Conservation (phyloP, 2,329 filamentous ascomycete species). For the Calonectria pteridis region DNA sequence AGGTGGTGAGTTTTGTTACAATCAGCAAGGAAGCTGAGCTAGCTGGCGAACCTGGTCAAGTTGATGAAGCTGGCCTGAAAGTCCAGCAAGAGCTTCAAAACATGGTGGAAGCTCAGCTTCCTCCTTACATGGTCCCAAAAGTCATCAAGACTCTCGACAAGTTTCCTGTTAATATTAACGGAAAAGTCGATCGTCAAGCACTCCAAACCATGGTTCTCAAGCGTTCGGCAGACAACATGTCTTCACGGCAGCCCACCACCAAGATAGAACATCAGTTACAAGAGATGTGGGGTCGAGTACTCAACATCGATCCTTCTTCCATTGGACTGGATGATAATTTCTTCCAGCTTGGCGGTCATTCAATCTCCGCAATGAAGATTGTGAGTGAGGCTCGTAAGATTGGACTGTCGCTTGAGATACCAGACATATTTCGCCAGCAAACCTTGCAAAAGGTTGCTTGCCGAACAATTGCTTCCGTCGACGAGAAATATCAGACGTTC, state of each 20-base stretch:
- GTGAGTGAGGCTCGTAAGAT: conserved; percentile 35
- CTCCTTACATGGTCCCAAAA: conserved; percentile 36
- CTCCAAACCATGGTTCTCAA: conserved; percentile 49
- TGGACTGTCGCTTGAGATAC: conserved; percentile 19
- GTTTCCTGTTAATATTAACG: conserved; percentile 30
- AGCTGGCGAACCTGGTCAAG: not conserved
- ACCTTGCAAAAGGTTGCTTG: not conserved
- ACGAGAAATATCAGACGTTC: not conserved
- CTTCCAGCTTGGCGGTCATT: conserved; percentile 63
- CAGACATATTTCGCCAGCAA: conserved; percentile 29
- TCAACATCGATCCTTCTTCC: conserved; percentile 47
- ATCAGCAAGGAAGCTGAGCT: not conserved
- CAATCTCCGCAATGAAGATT: conserved; percentile 62
- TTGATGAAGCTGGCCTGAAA: not conserved
- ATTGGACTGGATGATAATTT: conserved; percentile 61
- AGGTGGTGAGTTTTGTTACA: not conserved
- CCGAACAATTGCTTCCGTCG: not conserved
- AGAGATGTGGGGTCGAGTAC: conserved; percentile 52
- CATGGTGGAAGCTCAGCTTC: conserved; percentile 16
- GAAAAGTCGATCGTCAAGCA: conserved; percentile 30
- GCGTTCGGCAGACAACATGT: not conserved
- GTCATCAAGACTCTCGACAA: conserved; percentile 22
- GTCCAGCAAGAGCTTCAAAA: not conserved
- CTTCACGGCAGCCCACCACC: conserved; percentile 19
- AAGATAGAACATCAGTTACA: conserved; percentile 42